phyloP scores from a whole-genome alignment of 305 asterid species.

The Fraxinus greggii region DNA sequence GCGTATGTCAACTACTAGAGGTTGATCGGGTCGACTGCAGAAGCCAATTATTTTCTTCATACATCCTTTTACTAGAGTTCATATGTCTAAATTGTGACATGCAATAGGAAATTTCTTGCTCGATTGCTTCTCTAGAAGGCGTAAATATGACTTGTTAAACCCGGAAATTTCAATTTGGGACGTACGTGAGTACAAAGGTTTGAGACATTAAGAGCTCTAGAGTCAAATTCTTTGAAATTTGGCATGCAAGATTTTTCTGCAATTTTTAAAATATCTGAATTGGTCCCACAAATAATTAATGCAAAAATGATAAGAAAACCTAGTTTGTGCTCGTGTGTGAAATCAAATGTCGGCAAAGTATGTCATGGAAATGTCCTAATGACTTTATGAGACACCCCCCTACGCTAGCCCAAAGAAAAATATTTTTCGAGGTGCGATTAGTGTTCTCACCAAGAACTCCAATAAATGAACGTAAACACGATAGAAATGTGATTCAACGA shows the following conservation, averaged over 20 bases:
- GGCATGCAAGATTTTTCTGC: not conserved
- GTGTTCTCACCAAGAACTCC: too few relatives aligned
- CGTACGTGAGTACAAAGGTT: not conserved
- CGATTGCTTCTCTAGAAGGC: not conserved
- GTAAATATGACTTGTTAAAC: not conserved
- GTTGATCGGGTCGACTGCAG: not conserved
- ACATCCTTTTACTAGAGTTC: not conserved
- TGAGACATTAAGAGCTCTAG: not conserved
- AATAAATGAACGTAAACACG: too few relatives aligned
- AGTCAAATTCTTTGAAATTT: conserved; percentile 6
- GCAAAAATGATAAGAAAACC: not conserved
- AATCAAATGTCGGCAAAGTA: not conserved
- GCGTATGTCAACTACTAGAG: not conserved
- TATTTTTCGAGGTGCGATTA: too few relatives aligned
- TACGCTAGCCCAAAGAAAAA: too few relatives aligned
- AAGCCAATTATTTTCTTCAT: not conserved
- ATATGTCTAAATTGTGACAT: not conserved
- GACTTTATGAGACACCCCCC: not conserved
- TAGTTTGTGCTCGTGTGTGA: not conserved
- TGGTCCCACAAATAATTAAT: not conserved
- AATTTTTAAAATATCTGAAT: not conserved
- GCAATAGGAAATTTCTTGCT: not conserved
- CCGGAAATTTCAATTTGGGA: not conserved
- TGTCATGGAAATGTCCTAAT: too few relatives aligned
- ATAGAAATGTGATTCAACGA: too few relatives aligned